Conservation (phyloP, 2,329 filamentous ascomycete genomes). For the Laburnicola sp. region DNA sequence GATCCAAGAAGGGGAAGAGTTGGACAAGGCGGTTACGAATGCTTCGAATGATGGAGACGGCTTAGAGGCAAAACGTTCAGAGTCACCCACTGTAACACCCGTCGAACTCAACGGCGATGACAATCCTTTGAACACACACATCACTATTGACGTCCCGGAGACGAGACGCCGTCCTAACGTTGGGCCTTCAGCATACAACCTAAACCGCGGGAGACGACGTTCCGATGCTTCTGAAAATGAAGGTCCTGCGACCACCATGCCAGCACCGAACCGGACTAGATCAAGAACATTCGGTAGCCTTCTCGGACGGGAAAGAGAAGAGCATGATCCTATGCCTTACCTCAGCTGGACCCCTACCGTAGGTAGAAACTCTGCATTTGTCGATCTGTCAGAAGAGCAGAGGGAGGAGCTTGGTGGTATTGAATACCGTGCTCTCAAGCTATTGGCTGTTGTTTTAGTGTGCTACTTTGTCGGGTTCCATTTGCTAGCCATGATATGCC, state of each 20-base stretch:
- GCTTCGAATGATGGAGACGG: constrained; percentile 31
- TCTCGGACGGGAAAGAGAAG: constrained; percentile 57
- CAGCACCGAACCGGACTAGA: constrained; percentile 34
- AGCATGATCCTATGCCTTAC: constrained; percentile 72
- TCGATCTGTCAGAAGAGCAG: constrained; percentile 85
- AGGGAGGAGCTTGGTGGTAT: constrained; percentile 94
- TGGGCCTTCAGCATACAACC: constrained; percentile 37
- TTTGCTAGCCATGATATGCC: constrained; percentile 69
- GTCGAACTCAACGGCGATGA: constrained; percentile 43
- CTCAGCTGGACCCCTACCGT: constrained; percentile 92
- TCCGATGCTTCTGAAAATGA: constrained; percentile 10
- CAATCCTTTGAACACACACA: constrained; percentile 55
- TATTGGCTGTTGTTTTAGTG: constrained; percentile 75
- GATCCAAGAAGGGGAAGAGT: constrained; percentile 50
- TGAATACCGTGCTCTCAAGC: constrained; percentile 90
- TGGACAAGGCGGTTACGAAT: constrained; percentile 19
- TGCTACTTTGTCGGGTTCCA: constrained; percentile 84
- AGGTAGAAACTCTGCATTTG: constrained; percentile 88
- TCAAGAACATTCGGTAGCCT: constrained; percentile 63
- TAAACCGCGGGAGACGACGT: constrained; percentile 7
- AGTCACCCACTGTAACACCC: constrained; percentile 35
- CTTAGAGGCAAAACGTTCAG: constrained; percentile 12
- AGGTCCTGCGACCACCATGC: constrained; percentile 21
- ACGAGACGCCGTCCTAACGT: constrained; percentile 36
- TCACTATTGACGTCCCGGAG: constrained; percentile 69